Percentiles rank a stretch among this genome's conserved stretches.
Conservation (phyloP, 1,139 yeast species). For the Meyerozyma athensensis region DNA sequence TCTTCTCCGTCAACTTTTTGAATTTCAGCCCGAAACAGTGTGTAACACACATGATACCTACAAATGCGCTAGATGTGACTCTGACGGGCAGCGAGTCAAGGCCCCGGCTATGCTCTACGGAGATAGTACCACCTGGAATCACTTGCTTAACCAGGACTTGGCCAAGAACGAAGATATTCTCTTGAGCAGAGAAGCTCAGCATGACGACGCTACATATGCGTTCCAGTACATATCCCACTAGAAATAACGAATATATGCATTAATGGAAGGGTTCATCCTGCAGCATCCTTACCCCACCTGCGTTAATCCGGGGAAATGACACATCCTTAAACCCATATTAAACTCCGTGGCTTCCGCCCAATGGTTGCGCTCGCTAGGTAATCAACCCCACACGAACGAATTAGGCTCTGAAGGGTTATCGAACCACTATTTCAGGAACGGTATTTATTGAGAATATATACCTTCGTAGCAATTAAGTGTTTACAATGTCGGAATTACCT, state of each 20-base stretch:
- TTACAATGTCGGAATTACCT: conserved; percentile 16
- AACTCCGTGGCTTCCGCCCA: neutral
- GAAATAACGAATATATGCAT: neutral
- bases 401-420: neutral
- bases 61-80: conserved; percentile 75
- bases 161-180: conserved; percentile 68
- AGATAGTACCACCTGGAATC: conserved; percentile 98
- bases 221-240: conserved; percentile 89
- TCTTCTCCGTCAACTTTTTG: conserved; percentile 69
- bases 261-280: no score
- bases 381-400: conserved; percentile 2
- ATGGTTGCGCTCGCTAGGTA: conserved; percentile 1
- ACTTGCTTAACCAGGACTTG: conserved; percentile 61
- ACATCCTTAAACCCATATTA: neutral
- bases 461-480: no score
- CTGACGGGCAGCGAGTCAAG: conserved; percentile 56
- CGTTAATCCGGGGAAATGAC: no score
- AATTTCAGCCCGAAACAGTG: conserved; percentile 58
- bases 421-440: neutral
- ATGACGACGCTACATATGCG: conserved; percentile 73
- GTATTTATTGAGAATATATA: no score
- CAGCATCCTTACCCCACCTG: no score
- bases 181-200: conserved; percentile 65
- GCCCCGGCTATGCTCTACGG: conserved; percentile 94
- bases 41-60: conserved; percentile 95